A percentile compares a stretch with the other conserved stretches of the same genome.
Conservation (phyloP, 352 stramenopile genomes). For the Blastocystis sp. region DNA sequence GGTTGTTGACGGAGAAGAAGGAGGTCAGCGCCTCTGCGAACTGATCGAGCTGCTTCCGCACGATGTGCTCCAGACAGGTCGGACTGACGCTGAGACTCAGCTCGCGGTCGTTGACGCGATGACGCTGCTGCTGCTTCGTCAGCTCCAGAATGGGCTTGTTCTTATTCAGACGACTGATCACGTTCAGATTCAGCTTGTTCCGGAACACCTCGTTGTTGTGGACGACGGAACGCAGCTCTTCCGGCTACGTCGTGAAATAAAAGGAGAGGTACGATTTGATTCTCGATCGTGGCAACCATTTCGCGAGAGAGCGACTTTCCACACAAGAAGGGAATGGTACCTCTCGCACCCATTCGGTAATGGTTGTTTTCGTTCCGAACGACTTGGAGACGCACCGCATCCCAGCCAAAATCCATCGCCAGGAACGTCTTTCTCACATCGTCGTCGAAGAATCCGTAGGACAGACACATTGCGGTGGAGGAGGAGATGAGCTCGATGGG, state of each 20-base stretch:
- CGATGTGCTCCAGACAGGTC: not conserved
- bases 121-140: not conserved
- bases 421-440: not conserved
- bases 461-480: conserved; percentile 11
- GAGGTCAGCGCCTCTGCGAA: not conserved
- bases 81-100: not conserved
- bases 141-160: not conserved
- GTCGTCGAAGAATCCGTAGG: conserved; percentile 40
- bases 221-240: not conserved
- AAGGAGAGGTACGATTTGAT: not conserved
- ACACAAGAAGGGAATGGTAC: not conserved
- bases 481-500: not conserved
- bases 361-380: not conserved
- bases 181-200: conserved; percentile 13
- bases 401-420: conserved; percentile 23
- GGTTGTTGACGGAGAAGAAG: not conserved
- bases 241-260: not conserved
- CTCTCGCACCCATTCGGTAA: not conserved
- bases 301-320: not conserved
- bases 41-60: not conserved
- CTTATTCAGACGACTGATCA: not conserved
- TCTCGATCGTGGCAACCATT: not conserved
- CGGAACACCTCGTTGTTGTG: not conserved
- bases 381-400: not conserved
- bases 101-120: not conserved